Conservation (phyloP, 1,139 yeast genomes). For the Tardiomyces depauwii region DNA sequence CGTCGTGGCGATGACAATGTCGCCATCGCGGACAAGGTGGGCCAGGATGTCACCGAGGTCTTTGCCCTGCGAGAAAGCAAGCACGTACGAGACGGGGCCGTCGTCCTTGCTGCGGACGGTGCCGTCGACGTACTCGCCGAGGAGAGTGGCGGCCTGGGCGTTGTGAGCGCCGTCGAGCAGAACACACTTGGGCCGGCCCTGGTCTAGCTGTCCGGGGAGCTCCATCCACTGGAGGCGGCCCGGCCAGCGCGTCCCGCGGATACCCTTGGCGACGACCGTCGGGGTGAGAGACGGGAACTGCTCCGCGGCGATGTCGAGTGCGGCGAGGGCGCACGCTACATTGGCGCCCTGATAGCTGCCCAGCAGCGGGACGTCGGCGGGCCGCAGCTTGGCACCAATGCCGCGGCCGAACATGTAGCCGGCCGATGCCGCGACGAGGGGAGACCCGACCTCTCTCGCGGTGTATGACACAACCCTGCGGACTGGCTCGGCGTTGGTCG, state of each 20-base stretch:
- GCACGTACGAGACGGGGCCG: slow-evolving; percentile 43
- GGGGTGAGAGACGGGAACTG: slow-evolving; percentile 11
- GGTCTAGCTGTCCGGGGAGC: slow-evolving; percentile 53
- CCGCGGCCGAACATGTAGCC: neutral
- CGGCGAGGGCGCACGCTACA: slow-evolving; percentile 54
- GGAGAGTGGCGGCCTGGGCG: slow-evolving; percentile 64
- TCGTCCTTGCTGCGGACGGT: slow-evolving; percentile 14
- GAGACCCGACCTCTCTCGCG: slow-evolving; percentile 9
- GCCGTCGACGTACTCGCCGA: slow-evolving; percentile 35
- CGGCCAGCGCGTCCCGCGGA: slow-evolving; percentile 31
- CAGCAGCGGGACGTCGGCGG: slow-evolving; percentile 39
- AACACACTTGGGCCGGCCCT: slow-evolving; percentile 22
- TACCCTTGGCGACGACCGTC: slow-evolving; percentile 37
- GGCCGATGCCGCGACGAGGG: neutral
- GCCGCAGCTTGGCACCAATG: slow-evolving; percentile 1
- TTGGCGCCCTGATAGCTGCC: slow-evolving; percentile 69
- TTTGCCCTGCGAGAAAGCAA: slow-evolving; percentile 73
- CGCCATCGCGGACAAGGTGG: slow-evolving; percentile 39
- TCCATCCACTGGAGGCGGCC: slow-evolving; percentile 28
- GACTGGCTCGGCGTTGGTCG: slow-evolving; percentile 45
- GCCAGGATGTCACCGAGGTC: slow-evolving; percentile 40
- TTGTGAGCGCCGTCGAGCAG: slow-evolving; percentile 92
- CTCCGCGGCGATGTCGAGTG: slow-evolving; percentile 31
- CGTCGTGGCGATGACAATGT: slow-evolving; percentile 47
- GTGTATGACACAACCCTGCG: slow-evolving; percentile 30